Conservation (phyloP, 2,329 filamentous ascomycete species). For the Cladophialophora bantiana region DNA sequence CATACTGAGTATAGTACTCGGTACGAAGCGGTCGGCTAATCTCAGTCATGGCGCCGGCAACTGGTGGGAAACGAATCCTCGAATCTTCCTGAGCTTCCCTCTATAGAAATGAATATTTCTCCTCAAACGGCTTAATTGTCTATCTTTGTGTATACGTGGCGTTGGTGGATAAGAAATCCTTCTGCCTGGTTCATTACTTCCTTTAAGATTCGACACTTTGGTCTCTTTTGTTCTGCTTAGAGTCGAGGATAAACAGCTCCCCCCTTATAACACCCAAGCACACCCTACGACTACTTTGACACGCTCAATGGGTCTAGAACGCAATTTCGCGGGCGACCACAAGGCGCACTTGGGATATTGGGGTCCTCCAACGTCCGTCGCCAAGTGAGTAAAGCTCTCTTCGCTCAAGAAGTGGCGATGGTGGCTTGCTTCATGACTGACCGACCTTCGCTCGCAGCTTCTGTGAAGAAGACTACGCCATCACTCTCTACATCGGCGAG, state of each 20-base stretch:
- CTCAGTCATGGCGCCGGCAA: background rate
- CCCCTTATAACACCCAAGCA: background rate
- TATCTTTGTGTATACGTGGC: conserved; percentile 1
- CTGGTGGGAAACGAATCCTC: background rate
- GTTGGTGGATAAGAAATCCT: conserved; percentile 1
- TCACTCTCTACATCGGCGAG: conserved; percentile 42
- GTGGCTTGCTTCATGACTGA: background rate
- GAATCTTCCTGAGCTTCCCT: background rate
- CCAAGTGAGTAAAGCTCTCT: conserved; percentile 27
- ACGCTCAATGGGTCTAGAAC: conserved; percentile 29
- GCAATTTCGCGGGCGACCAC: conserved; percentile 32
- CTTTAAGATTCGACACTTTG: background rate
- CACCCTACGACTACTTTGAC: background rate
- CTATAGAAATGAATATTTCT: background rate
- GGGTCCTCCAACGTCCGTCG: conserved; percentile 34
- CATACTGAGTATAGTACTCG: background rate
- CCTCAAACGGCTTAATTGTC: background rate
- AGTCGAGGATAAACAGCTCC: too few relatives aligned
- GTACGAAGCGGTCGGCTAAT: background rate
- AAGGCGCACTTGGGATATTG: conserved; percentile 33
- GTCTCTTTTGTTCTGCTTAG: background rate
- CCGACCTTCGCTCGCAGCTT: conserved; percentile 26
- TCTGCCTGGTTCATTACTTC: background rate
- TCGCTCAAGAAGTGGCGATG: background rate
- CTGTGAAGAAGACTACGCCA: conserved; percentile 41